These are phyloP conservation scores for Nymphaea colorata DNA, from an alignment of 164 flowering plant genomes.

Conservation along the genomic window DNA sequence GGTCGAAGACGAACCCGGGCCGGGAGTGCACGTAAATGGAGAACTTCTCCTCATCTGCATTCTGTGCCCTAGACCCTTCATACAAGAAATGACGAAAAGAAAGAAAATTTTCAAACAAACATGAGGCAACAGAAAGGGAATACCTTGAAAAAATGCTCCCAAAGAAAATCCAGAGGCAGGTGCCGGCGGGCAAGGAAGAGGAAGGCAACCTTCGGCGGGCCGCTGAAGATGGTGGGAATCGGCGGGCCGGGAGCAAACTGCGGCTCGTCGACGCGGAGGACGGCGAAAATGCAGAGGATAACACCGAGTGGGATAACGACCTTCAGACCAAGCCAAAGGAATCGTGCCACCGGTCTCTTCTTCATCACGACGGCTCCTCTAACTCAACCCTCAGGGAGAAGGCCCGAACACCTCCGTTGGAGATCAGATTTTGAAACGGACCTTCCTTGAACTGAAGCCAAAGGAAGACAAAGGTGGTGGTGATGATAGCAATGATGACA, in stretches of 20 bases:
- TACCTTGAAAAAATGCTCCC: conserved; percentile 84
- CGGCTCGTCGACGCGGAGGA: conserved; percentile 3
- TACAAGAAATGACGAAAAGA: conserved; percentile 1
- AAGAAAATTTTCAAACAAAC: neutral
- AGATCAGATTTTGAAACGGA: neutral
- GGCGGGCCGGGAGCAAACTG: neutral
- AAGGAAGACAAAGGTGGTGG: no score
- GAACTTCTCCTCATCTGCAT: conserved; percentile 36
- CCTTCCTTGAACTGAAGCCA: neutral
- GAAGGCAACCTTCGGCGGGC: conserved; percentile 66
- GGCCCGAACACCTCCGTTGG: neutral
- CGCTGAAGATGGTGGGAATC: conserved; percentile 14
- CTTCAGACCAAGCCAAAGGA: neutral
- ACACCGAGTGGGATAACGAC: neutral
- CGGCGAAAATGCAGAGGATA: conserved; percentile 4
- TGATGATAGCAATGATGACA: no score
- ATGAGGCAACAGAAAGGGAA: neutral
- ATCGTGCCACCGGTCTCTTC: neutral
- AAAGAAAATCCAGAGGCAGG: conserved; percentile 92
- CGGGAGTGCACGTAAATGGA: conserved; percentile 73
- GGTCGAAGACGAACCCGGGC: conserved; percentile 81
- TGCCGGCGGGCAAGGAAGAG: conserved; percentile 55
- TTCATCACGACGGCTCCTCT: neutral
- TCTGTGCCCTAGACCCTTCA: conserved; percentile 10
- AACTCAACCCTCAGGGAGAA: neutral